Evolutionary conservation across 352 stramenopile genomes (phyloP), one percentile per base, ranked within the genome.

Genomic region (Pythium plurisporium): DNA sequence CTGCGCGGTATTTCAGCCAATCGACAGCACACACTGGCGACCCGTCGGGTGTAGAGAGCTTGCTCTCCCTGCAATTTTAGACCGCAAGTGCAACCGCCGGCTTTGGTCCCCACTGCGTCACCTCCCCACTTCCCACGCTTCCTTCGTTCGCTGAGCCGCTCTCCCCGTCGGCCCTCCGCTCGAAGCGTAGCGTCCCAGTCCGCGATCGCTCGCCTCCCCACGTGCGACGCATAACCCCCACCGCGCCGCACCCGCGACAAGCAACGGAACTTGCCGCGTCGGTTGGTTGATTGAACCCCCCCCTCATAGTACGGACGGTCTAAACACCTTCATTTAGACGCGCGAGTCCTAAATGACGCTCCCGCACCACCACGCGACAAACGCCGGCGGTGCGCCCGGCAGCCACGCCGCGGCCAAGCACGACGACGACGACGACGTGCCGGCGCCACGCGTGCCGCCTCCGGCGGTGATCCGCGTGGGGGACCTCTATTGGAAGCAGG

Each of bases 401-500:
- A 46, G 15, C 23, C n/a, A 38, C 54, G 9, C 27, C 3, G 46
- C 54, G 30, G n/a, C 43, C 34, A 34, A 40, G 19, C 43, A n/a
- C 33, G 27, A 15, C 8, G 7, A 56, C 59, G 42, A 47, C 7
- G 38, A 31, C 20, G 38, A 59, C 41, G 48, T 59, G 7, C 34
- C 54, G 17, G 20, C 55, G 50, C 34, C 38, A 26, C 48, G 43
- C 20, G 31, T 40, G 37, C 36, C 55, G 29, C 23, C 62, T 1
- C 22, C 51, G 27, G 42, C 48, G 6, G 42, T 54, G 34, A 61
- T 89, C 41, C 79, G 76, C 48, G 69, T 94, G 7, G 84, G 84
- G 34, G 84, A 91, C 14, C 66, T 94, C 36, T 94, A 91, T 67
- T 94, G 84, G 84, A 85, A 82, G 36, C 77, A 91, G 44, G 72